Evolutionary conservation across 148 eudicot genomes (phyloP), one percentile per base, ranked within the genome.

Genomic region (Gaultheria prostrata): DNA sequence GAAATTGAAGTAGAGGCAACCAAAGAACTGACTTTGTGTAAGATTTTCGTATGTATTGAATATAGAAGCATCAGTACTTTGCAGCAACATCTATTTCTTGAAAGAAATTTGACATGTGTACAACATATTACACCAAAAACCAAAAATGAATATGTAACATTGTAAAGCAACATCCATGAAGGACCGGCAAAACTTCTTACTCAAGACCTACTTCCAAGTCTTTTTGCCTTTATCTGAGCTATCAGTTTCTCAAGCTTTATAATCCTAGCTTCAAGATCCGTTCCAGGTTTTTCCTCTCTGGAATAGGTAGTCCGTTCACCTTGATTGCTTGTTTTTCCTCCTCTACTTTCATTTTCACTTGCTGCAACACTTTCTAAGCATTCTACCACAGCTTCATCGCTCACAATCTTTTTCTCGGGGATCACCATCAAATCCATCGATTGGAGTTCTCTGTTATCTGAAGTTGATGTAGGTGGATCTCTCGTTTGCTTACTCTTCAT

Each of bases 211-310:
- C 21, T 1, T 1, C 80, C 46, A 51, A 30, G 43, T 79, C 33
- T 57, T 35, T 10, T 28, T 33, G 20, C 70, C 61, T 57, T 79
- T 8, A 79, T 17, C 30, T 1, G 15, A 33, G 46, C 69, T 33
- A 54, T 32, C 69, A n/a, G n/a, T 76, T 76, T 76, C 54, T 76
- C 78, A 76, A 76, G 78, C 32, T 46, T 48, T 21, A 14, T 48
- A 21, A 76, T 48, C 3, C 78, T 21, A 3, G 80, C 63, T 33
- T 78, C 65, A 33, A 78, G 45, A 8, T 78, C 67, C 24, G 20
- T 15, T 32, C 24, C 67, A 4, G 9, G 18, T 9, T 18, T 56
- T 1, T 20, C 81, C 30, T 1, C 3, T 78, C 3, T 17, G 21
- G 61, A 56, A 56, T 2, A 18, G 1, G 21, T 56, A 18, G 21